Evolutionary conservation across 1,139 yeast species (phyloP), one percentile per base, ranked within the genome.

Genomic region (Pichia sp.): DNA sequence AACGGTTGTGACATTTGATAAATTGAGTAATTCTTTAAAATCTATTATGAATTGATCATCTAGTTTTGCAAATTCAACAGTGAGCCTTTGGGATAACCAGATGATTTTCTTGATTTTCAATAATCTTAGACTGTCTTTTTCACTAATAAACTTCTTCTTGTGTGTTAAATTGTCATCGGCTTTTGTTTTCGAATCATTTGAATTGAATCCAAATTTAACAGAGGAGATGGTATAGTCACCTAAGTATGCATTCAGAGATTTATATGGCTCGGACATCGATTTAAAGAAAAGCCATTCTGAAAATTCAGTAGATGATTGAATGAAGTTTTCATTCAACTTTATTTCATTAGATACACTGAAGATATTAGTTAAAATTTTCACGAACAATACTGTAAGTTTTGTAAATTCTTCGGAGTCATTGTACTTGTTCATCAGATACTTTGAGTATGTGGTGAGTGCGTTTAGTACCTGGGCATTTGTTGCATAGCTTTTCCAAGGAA

Each of bases 31-130:
- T 6, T 44, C 40, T 38, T 61, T 63, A 46, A 63, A 63, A 14
- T 54, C 53, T 11, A 52, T 47, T 20, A 61, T 46, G 30, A 62
- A 61, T 15, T 46, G 22, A 28, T 61, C 61, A 42, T 58, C 56
- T n/a, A 60, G 39, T 2, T 55, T 50, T 1, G 55, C 20, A 51
- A 54, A 61, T n/a, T 50, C 53, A 20, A 61, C 44, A 3, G 60
- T 54, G 14, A 61, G 45, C 32, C 59, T 61, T 24, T 62, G 61
- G 12, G 59, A 55, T n/a, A 64, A 43, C 67, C 67, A 64, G 8
- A 63, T 41, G 7, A 60, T 52, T 38, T 63, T 62, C 38, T 59
- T 60, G 33, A 62, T 32, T 38, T 54, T 53, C 4, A 60, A 39
- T 7, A 53, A 24, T 37, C 53, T 53, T 4, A 34, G n/a, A 40